Conservation (phyloP, 345 rosid species). For the Melaleuca alternifolia region DNA sequence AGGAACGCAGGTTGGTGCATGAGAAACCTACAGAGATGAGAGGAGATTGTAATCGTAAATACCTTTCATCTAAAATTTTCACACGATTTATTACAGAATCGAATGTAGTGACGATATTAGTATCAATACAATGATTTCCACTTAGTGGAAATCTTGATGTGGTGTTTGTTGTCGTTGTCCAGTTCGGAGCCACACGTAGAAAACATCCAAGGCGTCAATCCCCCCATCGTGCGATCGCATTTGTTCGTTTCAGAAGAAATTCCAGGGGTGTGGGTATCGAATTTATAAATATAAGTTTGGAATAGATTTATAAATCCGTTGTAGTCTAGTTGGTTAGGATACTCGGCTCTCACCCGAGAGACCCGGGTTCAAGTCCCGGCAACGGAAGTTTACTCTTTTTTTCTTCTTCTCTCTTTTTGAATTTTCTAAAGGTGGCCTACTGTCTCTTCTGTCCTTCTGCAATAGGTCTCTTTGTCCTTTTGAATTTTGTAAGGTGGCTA, state of each 20-base stretch:
- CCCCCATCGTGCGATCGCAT: not conserved
- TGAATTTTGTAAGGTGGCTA: not conserved
- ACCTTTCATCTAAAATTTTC: not conserved
- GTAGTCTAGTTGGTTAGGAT: slow-evolving; percentile 44
- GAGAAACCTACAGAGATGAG: not conserved
- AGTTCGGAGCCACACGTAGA: not conserved
- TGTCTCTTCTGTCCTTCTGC: not conserved
- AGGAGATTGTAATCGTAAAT: not conserved
- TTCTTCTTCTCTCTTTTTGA: accelerated
- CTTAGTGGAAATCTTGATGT: not conserved
- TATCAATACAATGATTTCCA: not conserved
- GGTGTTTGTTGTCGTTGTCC: not conserved
- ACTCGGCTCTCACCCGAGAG: slow-evolving; percentile 45
- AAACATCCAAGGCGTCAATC: not conserved
- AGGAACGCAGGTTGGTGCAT: not conserved
- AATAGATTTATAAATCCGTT: not conserved
- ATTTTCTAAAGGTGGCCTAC: no score
- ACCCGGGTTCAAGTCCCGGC: slow-evolving; percentile 36
- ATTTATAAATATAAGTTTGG: not conserved
- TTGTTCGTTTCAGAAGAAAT: not conserved
- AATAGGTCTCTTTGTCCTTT: not conserved
- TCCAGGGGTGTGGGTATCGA: not conserved
- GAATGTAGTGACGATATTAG: not conserved
- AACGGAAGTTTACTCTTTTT: not conserved
- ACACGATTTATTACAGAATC: not conserved